Evolutionary conservation across 441 rosid genomes (phyloP).

Genomic region (Croton setiger): DNA sequence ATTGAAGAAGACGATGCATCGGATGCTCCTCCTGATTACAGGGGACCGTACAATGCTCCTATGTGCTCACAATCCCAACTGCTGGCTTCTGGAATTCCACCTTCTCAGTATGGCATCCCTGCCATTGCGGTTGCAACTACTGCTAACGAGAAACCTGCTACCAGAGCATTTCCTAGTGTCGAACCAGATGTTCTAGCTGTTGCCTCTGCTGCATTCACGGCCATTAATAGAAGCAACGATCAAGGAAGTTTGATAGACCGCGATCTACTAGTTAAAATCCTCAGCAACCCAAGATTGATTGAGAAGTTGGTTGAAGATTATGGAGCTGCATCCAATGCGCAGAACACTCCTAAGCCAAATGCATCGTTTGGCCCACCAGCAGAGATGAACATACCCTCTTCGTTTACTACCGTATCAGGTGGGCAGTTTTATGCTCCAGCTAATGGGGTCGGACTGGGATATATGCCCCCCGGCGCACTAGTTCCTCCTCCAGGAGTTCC

Average conservation of each 20-base stretch:
- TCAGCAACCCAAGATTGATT: slow-evolving; percentile 67
- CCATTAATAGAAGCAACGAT: slow-evolving; percentile 59
- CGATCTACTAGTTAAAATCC: slow-evolving; percentile 71
- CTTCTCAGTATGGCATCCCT: slow-evolving; percentile 27
- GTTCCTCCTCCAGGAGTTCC: slow-evolving; percentile 35
- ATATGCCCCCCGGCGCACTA: slow-evolving; percentile 27
- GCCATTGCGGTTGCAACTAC: slow-evolving; percentile 16
- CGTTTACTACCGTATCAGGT: slow-evolving; percentile 36
- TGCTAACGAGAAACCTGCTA: slow-evolving; percentile 30
- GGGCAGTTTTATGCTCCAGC: slow-evolving; percentile 51
- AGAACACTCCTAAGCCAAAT: slow-evolving; percentile 34
- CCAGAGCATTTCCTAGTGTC: slow-evolving; percentile 28
- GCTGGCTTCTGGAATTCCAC: slow-evolving; percentile 32
- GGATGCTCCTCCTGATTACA: slow-evolving; percentile 43
- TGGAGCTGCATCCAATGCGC: slow-evolving; percentile 44
- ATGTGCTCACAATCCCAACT: slow-evolving; percentile 41
- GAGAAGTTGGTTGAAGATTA: slow-evolving; percentile 64
- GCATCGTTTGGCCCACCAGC: slow-evolving; percentile 23
- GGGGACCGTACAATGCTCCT: slow-evolving; percentile 30
- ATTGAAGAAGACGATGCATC: slow-evolving; percentile 81
- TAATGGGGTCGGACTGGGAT: slow-evolving; percentile 36
- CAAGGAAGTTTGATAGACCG: slow-evolving; percentile 74
- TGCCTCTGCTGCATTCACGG: slow-evolving; percentile 67
- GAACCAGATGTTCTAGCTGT: slow-evolving; percentile 53
- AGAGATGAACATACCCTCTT: slow-evolving; percentile 35